Evolutionary conservation across 2,329 filamentous ascomycete genomes (phyloP).

Genomic region (Juglanconis juglandina): DNA sequence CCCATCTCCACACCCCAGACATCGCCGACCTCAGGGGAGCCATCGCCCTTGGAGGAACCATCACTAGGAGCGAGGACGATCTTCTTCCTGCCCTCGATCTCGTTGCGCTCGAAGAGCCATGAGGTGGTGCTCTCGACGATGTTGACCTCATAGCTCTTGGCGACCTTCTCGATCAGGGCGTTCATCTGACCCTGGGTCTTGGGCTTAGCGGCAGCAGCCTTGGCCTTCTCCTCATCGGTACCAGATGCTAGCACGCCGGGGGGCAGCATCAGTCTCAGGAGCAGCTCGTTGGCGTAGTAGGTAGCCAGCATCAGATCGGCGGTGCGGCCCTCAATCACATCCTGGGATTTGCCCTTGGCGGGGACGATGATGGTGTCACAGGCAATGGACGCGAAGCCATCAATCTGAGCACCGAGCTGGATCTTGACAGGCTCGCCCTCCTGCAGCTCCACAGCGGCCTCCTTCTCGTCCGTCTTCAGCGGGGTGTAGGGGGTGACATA

Average conservation of each 20-base stretch:
- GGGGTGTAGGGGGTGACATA: conserved; percentile 97
- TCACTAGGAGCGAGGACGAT: conserved; percentile 87
- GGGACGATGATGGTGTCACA: conserved; percentile 85
- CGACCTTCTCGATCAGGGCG: conserved; percentile 82
- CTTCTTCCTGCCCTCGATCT: conserved; percentile 97
- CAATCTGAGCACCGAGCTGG: conserved; percentile 97
- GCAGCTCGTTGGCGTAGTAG: conserved; percentile 91
- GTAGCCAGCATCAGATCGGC: conserved; percentile 89
- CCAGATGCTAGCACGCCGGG: conserved; percentile 80
- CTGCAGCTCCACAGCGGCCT: conserved; percentile 77
- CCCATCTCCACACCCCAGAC: conserved; percentile 98
- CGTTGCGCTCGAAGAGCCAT: conserved; percentile 94
- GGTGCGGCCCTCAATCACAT: conserved; percentile 68
- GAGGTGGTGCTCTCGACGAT: conserved; percentile 97
- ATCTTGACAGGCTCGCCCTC: conserved; percentile 90
- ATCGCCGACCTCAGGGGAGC: conserved; percentile 81
- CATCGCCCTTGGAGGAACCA: conserved; percentile 82
- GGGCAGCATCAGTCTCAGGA: conserved; percentile 86
- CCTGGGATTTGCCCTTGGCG: conserved; percentile 56
- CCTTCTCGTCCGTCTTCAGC: conserved; percentile 77
- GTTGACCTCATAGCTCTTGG: conserved; percentile 85
- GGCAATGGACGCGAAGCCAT: conserved; percentile 93
- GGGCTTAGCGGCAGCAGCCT: conserved; percentile 77
- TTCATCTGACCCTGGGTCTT: conserved; percentile 86
- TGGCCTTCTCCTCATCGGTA: conserved; percentile 92